Conservation (phyloP, 148 eudicot species). For the Silene conica region DNA sequence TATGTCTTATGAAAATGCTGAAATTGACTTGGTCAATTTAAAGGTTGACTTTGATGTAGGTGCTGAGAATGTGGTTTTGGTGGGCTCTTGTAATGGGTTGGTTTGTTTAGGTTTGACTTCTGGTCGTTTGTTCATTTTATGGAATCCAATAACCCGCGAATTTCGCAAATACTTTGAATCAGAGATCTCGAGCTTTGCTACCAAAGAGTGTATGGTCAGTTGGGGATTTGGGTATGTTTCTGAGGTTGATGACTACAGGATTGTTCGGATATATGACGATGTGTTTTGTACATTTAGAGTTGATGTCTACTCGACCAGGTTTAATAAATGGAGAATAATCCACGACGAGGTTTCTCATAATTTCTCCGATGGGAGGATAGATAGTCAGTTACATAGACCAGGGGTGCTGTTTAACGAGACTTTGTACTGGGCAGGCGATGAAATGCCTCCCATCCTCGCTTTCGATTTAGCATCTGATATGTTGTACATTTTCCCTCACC, state of each 20-base stretch:
- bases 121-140: not conserved
- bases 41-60: slow-evolving; percentile 1
- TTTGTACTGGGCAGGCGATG: not conserved
- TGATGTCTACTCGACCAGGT: not conserved
- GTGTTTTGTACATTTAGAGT: not conserved
- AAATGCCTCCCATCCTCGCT: not conserved
- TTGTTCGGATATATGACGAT: not conserved
- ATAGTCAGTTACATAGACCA: not conserved
- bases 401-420: slow-evolving; percentile 8
- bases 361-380: not conserved
- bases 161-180: not conserved
- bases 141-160: slow-evolving; percentile 8
- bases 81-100: slow-evolving; percentile 4
- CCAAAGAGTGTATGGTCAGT: too few relatives aligned
- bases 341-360: not conserved
- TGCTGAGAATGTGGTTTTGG: not conserved
- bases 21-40: not conserved
- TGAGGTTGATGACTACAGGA: not conserved
- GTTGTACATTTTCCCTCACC: not conserved
- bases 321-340: slow-evolving; percentile 2
- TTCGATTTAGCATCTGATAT: slow-evolving; percentile 8
- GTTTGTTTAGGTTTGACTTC: slow-evolving; percentile 1
- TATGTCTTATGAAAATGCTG: not conserved
- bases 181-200: not conserved
- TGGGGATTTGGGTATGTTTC: slow-evolving; percentile 10